Percentiles rank a stretch among this genome's conserved stretches.
These are phyloP conservation scores for Ascochyta lentis DNA, from an alignment of 2,329 filamentous ascomycete species.

Conservation along the genomic window DNA sequence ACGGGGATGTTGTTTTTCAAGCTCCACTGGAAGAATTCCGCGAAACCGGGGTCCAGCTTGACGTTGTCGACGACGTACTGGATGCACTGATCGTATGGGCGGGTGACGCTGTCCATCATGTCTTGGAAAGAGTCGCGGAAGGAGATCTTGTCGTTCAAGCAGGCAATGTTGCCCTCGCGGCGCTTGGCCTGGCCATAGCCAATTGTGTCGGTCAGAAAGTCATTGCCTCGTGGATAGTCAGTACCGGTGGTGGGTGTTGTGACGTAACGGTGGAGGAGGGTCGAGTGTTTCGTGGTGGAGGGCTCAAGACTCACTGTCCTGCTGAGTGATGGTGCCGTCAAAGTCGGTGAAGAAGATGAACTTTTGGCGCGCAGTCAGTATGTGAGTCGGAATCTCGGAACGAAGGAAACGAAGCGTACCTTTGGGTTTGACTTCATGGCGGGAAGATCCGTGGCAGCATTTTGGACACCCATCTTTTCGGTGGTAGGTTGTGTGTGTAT, in stretches of 20 bases:
- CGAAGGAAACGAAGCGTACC: slow-evolving; percentile 18
- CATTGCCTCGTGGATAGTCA: slow-evolving; percentile 61
- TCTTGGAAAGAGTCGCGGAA: slow-evolving; percentile 87
- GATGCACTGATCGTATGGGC: slow-evolving; percentile 83
- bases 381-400: slow-evolving; percentile 7
- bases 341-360: slow-evolving; percentile 99
- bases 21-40: slow-evolving; percentile 85
- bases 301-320: slow-evolving; percentile 62
- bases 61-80: slow-evolving; percentile 80
- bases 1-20: slow-evolving; percentile 84
- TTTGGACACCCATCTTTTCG: slow-evolving; percentile 43
- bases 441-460: slow-evolving; percentile 48
- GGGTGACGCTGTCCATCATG: slow-evolving; percentile 88
- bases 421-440: slow-evolving; percentile 67
- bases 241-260: slow-evolving; percentile 6
- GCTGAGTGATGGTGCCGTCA: slow-evolving; percentile 89
- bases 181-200: slow-evolving; percentile 80
- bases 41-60: slow-evolving; percentile 86
- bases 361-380: slow-evolving; percentile 47
- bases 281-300: slow-evolving; percentile 6
- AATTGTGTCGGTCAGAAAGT: slow-evolving; percentile 83
- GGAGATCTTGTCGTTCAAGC: slow-evolving; percentile 71
- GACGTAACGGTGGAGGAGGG: slow-evolving; percentile 13
- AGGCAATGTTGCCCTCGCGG: slow-evolving; percentile 74
- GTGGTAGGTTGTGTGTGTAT: not conserved